Base-by-base conservation (phyloP, 129 eudicot species). In the Flaveria linearis region DNA sequence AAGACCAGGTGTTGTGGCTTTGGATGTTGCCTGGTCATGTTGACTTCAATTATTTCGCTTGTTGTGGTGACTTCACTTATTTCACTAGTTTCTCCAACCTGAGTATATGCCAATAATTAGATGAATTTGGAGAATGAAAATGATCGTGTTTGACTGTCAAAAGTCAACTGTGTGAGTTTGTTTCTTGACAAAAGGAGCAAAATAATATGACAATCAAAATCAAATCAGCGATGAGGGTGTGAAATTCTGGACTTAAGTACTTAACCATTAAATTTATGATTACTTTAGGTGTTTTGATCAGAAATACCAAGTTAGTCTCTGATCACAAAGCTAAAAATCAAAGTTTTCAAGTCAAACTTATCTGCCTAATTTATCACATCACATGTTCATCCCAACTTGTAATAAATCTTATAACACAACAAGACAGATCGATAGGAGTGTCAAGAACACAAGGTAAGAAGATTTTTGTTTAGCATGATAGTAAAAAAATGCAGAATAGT, bases 11-110 rank as follows among this genome's bases (percentile, higher is more conserved):
- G 76, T 75, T 75, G 88, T 16, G 77, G 76, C 16, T 69, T 64
- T 18, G 49, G 52, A 16, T 76, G 86, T 60, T 80, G 88, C 72
- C 70, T 62, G 36, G 64, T 11, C 7, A 77, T 53, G 0, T 58
- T 14, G 72, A 84, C 96, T 78, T 89, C 97, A 11, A 71, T 78
- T 83, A 89, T 95, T 84, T 95, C 96, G 9, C 69, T 69, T 57
- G 50, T 42, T 4, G 80, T 46, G 3, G 76, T 20, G 50, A 84
- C 93, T 73, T 89, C 99, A 13, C 73, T 78, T 74, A 95, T 91
- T 87, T 95, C 99, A 83, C 85, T 86, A 3, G 86, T 47, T 77
- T 78, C 77, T 64, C 67, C 87, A 70, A 53, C 88, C 99, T 95
- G 76, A 10, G 25, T 6, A 58, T 57, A 43, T 36, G 13, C 9